Percentiles rank a stretch among this genome's conserved stretches.
phyloP scores from a whole-genome alignment of 2,329 filamentous ascomycete genomes.

The Ceratocystis variospora region DNA sequence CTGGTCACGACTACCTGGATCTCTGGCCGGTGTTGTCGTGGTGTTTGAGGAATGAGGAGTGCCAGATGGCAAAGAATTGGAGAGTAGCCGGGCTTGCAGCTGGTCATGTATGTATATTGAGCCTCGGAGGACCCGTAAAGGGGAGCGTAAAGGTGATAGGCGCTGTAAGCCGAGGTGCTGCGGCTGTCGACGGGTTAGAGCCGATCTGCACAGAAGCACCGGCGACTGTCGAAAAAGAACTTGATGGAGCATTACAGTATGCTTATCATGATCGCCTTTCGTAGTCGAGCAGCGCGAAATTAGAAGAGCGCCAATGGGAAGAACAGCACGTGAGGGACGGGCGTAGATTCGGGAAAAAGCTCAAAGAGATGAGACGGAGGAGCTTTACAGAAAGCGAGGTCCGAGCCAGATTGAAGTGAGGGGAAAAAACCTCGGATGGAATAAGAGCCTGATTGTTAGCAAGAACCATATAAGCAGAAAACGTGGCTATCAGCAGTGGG shows the following conservation, averaged over 20 bases:
- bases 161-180: constrained; percentile 10
- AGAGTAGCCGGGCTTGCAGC: constrained; percentile 14
- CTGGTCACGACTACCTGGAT: not conserved
- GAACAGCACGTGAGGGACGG: not conserved
- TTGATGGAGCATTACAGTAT: constrained; percentile 15
- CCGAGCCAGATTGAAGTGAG: constrained; percentile 7
- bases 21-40: not conserved
- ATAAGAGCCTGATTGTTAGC: not conserved
- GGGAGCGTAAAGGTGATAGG: constrained; percentile 4
- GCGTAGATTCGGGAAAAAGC: not conserved
- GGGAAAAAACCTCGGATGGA: not conserved
- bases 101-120: constrained; percentile 15
- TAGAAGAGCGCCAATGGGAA: not conserved
- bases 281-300: not conserved
- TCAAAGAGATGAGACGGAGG: not conserved
- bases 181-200: constrained; percentile 9
- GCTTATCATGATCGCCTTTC: not conserved
- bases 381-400: constrained; percentile 16
- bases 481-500: not conserved
- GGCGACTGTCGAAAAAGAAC: constrained; percentile 14
- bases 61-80: not conserved
- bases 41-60: not conserved
- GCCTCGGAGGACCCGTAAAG: constrained; percentile 12
- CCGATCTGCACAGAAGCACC: constrained; percentile 8
- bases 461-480: not conserved